Conservation (phyloP, 805 yeast species). For the Saccharomycopsis sp. region DNA sequence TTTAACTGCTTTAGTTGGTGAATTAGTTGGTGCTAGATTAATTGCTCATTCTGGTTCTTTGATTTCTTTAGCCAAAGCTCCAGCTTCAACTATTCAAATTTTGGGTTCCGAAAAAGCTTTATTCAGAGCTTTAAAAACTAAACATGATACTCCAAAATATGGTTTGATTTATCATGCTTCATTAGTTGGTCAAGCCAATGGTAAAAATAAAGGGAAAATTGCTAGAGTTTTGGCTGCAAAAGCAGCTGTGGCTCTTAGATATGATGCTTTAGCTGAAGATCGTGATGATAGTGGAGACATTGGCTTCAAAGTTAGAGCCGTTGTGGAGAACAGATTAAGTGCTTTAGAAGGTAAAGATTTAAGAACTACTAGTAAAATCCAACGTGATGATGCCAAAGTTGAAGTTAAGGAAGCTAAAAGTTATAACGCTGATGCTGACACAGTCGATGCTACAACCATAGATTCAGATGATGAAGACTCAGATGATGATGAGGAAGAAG, state of each 20-base stretch:
- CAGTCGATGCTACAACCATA: conserved; percentile 29
- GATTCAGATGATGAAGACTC: conserved; percentile 30
- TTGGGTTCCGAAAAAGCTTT: conserved; percentile 99
- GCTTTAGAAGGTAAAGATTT: conserved; percentile 94
- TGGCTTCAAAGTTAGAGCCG: conserved; percentile 84
- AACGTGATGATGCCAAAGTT: conserved; percentile 76
- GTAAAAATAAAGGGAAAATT: conserved; percentile 97
- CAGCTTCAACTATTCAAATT: conserved; percentile 97
- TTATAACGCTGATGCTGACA: conserved; percentile 93
- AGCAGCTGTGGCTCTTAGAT: conserved; percentile 94
- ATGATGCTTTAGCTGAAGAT: conserved; percentile 94
- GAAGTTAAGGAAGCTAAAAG: conserved; percentile 77
- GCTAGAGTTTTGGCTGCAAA: conserved; percentile 98
- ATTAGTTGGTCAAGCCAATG: conserved; percentile 94
- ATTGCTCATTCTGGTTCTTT: conserved; percentile 96
- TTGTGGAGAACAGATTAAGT: conserved; percentile 90
- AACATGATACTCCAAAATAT: conserved; percentile 97
- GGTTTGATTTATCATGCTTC: conserved; percentile 97
- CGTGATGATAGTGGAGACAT: conserved; percentile 92
- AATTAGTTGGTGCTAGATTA: conserved; percentile 95
- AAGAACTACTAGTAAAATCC: conserved; percentile 78
- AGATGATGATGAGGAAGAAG: conserved; percentile 26
- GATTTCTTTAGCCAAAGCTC: conserved; percentile 91
- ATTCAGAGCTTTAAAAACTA: conserved; percentile 96
- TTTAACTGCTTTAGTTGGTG: conserved; percentile 91